Conservation (phyloP, 2,329 filamentous ascomycete genomes). For the Mollisiaceae sp. region DNA sequence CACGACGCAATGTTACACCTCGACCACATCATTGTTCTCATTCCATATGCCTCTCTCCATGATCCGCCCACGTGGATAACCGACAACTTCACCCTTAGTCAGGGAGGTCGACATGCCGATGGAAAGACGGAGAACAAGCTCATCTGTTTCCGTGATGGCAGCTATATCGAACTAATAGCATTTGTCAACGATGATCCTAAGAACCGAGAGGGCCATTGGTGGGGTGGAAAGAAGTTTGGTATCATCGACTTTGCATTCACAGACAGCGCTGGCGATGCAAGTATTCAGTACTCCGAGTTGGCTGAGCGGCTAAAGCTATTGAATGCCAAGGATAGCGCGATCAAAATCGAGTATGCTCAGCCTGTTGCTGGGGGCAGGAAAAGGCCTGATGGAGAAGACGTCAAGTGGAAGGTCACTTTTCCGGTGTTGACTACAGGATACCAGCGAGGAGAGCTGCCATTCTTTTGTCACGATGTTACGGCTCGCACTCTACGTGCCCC, state of each 20-base stretch:
- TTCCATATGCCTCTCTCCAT: slow-evolving; percentile 56
- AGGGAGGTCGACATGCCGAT: slow-evolving; percentile 66
- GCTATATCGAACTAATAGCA: slow-evolving; percentile 61
- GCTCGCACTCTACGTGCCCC: slow-evolving; percentile 61
- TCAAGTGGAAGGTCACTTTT: slow-evolving; percentile 64
- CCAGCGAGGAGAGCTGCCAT: slow-evolving; percentile 59
- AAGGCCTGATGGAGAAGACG: slow-evolving; percentile 57
- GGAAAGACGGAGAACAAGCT: slow-evolving; percentile 65
- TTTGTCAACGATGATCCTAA: slow-evolving; percentile 44
- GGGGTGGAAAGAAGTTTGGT: slow-evolving; percentile 58
- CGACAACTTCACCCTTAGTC: slow-evolving; percentile 60
- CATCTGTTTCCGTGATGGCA: slow-evolving; percentile 65
- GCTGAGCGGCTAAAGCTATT: slow-evolving; percentile 22
- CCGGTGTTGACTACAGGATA: slow-evolving; percentile 38
- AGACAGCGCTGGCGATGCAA: slow-evolving; percentile 44
- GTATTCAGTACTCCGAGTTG: slow-evolving; percentile 39
- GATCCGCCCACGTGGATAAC: slow-evolving; percentile 56
- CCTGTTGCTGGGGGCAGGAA: slow-evolving; percentile 59
- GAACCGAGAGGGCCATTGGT: slow-evolving; percentile 57
- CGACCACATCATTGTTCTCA: slow-evolving; percentile 69
- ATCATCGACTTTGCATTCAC: slow-evolving; percentile 68
- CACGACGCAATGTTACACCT: slow-evolving; percentile 41
- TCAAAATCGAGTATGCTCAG: slow-evolving; percentile 52
- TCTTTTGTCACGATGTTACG: slow-evolving; percentile 70
- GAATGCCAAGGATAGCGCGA: slow-evolving; percentile 32